Percentiles rank a stretch among this genome's conserved stretches.
These are phyloP conservation scores for Pugionium dolabratum DNA, from an alignment of 345 rosid species.

Conservation along the genomic window DNA sequence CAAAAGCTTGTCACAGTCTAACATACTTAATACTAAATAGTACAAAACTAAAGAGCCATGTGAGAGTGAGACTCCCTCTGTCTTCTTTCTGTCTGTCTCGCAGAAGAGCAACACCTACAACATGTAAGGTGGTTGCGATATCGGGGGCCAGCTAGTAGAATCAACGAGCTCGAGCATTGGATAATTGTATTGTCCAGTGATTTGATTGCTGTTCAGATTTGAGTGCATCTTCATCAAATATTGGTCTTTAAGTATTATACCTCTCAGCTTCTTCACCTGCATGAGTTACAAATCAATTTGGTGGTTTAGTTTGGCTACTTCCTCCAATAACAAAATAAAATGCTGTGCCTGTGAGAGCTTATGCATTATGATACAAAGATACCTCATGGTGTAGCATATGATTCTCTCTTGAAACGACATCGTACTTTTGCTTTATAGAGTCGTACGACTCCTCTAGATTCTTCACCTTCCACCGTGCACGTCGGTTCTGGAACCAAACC, in stretches of 20 bases:
- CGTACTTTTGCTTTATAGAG: slow-evolving; percentile 66
- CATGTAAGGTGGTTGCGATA: slow-evolving; percentile 3
- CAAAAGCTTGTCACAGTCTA: slow-evolving; percentile 25
- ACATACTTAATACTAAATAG: slow-evolving; percentile 2
- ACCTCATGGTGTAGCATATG: slow-evolving; percentile 86
- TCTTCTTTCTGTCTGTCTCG: background rate
- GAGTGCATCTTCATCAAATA: slow-evolving; percentile 17
- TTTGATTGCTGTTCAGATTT: slow-evolving; percentile 20
- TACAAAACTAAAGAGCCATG: no score
- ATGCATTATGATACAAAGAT: no score
- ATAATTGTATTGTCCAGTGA: slow-evolving; percentile 26
- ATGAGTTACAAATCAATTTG: background rate
- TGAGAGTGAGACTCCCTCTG: background rate
- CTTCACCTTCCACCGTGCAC: slow-evolving; percentile 87
- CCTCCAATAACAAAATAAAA: no score
- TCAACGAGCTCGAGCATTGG: slow-evolving; percentile 11
- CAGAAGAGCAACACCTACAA: slow-evolving; percentile 1
- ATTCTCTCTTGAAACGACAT: slow-evolving; percentile 66
- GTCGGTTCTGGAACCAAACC: slow-evolving; percentile 90
- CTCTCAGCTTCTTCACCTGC: slow-evolving; percentile 39
- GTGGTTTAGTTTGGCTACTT: background rate
- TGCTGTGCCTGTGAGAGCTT: no score
- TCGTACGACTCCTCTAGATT: slow-evolving; percentile 81
- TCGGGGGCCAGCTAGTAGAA: slow-evolving; percentile 31
- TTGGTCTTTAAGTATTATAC: background rate